phyloP scores from a whole-genome alignment of 2,329 filamentous ascomycete genomes.

The Lasiodiplodia gonubiensis region DNA sequence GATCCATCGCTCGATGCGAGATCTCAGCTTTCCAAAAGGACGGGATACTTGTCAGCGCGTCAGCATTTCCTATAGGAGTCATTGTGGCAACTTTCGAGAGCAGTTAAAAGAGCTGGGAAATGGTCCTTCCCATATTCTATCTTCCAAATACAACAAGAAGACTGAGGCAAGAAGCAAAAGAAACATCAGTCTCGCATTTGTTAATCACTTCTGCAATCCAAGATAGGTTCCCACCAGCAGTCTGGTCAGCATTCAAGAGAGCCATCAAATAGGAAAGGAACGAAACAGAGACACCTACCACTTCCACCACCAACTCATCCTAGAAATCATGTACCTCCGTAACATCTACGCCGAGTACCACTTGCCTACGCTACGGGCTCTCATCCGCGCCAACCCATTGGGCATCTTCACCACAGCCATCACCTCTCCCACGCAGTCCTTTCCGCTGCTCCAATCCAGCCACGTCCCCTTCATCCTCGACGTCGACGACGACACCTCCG shows the following conservation, averaged over 20 bases:
- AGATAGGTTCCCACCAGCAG: no score
- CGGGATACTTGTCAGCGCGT: neutral
- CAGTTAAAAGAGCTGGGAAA: neutral
- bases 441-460: constrained; percentile 62
- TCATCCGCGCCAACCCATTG: constrained; percentile 66
- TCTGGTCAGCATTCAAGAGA: no score
- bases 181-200: no score
- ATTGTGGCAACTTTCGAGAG: neutral
- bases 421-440: constrained; percentile 57
- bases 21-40: neutral
- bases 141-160: neutral
- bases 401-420: constrained; percentile 70
- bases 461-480: constrained; percentile 68
- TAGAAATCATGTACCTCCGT: constrained; percentile 64
- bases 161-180: no score
- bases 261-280: neutral
- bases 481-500: constrained; percentile 44
- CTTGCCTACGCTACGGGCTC: constrained; percentile 57
- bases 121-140: neutral
- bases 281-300: neutral
- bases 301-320: no score
- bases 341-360: constrained; percentile 59
- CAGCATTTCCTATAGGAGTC: neutral
- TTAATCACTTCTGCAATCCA: no score
- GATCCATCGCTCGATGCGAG: neutral